Base-by-base conservation (phyloP, 164 flowering plant genomes). In the Aristolochia californica region DNA sequence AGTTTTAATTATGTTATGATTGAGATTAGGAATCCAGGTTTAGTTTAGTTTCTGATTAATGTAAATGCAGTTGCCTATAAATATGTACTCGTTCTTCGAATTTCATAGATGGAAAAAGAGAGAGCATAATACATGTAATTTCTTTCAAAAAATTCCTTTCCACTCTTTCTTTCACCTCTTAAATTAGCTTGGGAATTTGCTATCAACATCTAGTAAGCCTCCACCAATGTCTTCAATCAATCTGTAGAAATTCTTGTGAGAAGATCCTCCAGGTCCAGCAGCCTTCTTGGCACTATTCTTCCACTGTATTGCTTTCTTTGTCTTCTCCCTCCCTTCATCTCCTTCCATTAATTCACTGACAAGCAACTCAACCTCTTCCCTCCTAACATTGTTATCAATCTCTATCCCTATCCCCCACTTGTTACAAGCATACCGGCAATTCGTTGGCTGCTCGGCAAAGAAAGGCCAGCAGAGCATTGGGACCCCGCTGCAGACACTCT, bases 391-490 rank as follows among this genome's bases (percentile, higher is more conserved):
- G 48, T 49, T 60, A 15, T 61, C 57, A 1, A 61, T 61, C 63
- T 61, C 63, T 57, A 61, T 21, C 14, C 63, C 63, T 2, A 52
- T 38, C 13, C 48, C 57, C 63, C 64, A 61, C 49, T 53, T n/a
- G 0, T 45, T 61, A 49, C 58, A 60, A 17, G 20, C 27, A 15
- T 50, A 60, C 13, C 63, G 1, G 49, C 56, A 51, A 21, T 60
- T 60, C 22, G 64, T 61, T n/a, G 43, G 64, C 40, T 61, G 64
- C 25, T 61, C 64, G 0, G 57, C 64, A 13, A 61, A 61, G 51
- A 52, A 61, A 4, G 58, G 64, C 64, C 64, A 61, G 27, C 64
- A 61, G 15, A 53, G 16, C 27, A 66, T 18, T 0, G 69, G 64
- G 50, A 66, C 64, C 7, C 64, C 69, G 4, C 56, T 45, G 27